Percentiles rank a stretch among this genome's conserved stretches.
Evolutionary conservation across 1,284 basidiomycete genomes (phyloP).

Genomic region (Termitomyces sp.): DNA sequence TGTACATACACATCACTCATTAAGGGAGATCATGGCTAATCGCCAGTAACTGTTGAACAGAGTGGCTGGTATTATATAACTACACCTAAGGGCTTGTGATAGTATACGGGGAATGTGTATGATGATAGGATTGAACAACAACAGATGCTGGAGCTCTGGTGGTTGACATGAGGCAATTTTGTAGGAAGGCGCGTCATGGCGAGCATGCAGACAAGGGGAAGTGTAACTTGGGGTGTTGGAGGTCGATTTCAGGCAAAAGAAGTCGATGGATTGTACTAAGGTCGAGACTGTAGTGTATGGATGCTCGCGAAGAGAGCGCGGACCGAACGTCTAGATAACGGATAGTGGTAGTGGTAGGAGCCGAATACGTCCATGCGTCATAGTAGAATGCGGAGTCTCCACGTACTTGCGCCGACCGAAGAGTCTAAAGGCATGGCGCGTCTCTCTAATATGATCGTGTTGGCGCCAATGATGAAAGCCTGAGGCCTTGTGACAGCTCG

Average conservation of each 20-base stretch:
- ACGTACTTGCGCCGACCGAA: conserved; percentile 2
- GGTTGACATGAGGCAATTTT: conserved; percentile 11
- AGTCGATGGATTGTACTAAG: conserved; percentile 22
- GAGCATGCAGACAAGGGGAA: not conserved
- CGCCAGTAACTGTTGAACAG: conserved; percentile 5
- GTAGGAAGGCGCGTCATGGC: conserved; percentile 5
- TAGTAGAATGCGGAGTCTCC: conserved; percentile 1
- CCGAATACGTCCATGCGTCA: conserved; percentile 11
- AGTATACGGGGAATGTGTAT: conserved; percentile 13
- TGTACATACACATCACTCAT: not conserved
- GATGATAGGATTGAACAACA: conserved; percentile 1
- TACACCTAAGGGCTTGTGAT: conserved; percentile 16
- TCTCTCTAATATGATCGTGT: conserved; percentile 21
- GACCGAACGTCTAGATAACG: conserved; percentile 11
- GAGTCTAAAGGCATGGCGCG: conserved; percentile 1
- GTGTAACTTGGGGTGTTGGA: conserved; percentile 4
- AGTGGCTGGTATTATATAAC: conserved; percentile 17
- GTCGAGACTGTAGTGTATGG: conserved; percentile 24
- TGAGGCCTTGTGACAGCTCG: conserved; percentile 69
- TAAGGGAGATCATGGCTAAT: conserved; percentile 4
- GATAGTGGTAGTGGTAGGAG: conserved; percentile 8
- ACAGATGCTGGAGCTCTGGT: conserved; percentile 12
- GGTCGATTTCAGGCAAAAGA: conserved; percentile 10
- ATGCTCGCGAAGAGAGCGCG: conserved; percentile 13
- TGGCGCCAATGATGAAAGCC: conserved; percentile 63